These are phyloP conservation scores for Phytophthora nicotianae DNA, from an alignment of 352 stramenopile genomes.

Conservation along the genomic window DNA sequence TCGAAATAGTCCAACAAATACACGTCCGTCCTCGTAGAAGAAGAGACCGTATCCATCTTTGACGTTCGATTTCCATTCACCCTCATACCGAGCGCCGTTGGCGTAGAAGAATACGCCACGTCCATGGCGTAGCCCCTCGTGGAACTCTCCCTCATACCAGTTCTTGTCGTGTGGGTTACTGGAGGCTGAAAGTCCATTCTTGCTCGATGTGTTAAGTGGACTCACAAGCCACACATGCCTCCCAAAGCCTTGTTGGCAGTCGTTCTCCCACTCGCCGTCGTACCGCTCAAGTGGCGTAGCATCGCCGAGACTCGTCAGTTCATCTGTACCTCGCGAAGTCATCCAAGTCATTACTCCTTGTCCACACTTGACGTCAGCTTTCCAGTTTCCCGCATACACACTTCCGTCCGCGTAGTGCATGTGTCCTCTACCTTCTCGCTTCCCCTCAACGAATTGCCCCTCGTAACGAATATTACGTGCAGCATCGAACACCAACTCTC, in stretches of 20 bases:
- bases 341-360: conserved; percentile 84
- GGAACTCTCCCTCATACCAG: conserved; percentile 88
- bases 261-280: conserved; percentile 72
- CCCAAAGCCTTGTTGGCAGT: conserved; percentile 79
- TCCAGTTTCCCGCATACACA: conserved; percentile 79
- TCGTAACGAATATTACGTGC: conserved; percentile 63
- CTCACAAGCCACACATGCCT: conserved; percentile 75
- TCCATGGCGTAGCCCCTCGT: conserved; percentile 64
- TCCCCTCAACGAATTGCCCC: conserved; percentile 52
- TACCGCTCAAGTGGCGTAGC: conserved; percentile 57
- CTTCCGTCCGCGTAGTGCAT: conserved; percentile 73
- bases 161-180: conserved; percentile 58
- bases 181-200: conserved; percentile 6
- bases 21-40: conserved; percentile 71
- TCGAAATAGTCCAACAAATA: conserved; percentile 53
- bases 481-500: conserved; percentile 74
- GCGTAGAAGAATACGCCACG: conserved; percentile 85
- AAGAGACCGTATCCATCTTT: conserved; percentile 80
- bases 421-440: conserved; percentile 62
- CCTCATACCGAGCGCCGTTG: conserved; percentile 84
- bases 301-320: conserved; percentile 12
- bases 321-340: conserved; percentile 2
- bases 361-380: conserved; percentile 67
- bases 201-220: conserved; percentile 6
- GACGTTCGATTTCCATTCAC: conserved; percentile 80